These are phyloP conservation scores for Aurantiochytrium sp. DNA, from an alignment of 108 stramenopile genomes.

Conservation along the genomic window DNA sequence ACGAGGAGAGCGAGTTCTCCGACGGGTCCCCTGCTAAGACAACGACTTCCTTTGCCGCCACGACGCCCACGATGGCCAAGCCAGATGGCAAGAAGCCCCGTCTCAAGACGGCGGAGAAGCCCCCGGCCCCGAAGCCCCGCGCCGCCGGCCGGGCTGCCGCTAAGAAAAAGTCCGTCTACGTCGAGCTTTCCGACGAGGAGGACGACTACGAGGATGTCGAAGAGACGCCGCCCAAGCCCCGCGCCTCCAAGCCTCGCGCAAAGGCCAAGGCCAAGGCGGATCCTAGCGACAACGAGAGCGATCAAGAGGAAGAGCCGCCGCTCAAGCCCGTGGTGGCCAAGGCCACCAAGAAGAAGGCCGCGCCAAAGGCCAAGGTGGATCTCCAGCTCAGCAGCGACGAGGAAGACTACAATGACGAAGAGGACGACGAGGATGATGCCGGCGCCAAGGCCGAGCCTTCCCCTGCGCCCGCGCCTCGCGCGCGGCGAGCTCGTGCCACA, in stretches of 20 bases:
- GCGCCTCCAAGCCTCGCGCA: neutral
- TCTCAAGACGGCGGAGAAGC: neutral
- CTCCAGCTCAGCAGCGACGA: neutral
- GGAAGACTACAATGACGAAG: neutral
- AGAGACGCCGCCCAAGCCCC: neutral
- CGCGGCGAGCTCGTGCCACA: neutral
- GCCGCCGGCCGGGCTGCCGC: neutral
- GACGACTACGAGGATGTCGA: neutral
- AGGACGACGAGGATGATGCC: neutral
- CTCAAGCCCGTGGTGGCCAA: neutral
- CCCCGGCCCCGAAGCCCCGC: no score
- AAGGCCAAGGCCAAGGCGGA: neutral
- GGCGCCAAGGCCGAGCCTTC: neutral
- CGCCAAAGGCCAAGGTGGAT: conserved; percentile 5
- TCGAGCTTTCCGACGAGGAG: neutral
- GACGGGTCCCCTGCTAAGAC: neutral
- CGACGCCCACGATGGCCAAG: neutral
- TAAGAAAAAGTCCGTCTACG: neutral
- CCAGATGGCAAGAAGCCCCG: neutral
- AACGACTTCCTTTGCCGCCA: neutral
- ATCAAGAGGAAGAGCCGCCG: neutral
- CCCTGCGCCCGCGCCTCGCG: neutral
- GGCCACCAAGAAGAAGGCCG: neutral
- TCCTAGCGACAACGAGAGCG: neutral
- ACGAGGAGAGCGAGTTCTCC: neutral